Evolutionary conservation across 2,329 filamentous ascomycete genomes (phyloP), one percentile per base, ranked within the genome.

Genomic region (Fusarium clavum): DNA sequence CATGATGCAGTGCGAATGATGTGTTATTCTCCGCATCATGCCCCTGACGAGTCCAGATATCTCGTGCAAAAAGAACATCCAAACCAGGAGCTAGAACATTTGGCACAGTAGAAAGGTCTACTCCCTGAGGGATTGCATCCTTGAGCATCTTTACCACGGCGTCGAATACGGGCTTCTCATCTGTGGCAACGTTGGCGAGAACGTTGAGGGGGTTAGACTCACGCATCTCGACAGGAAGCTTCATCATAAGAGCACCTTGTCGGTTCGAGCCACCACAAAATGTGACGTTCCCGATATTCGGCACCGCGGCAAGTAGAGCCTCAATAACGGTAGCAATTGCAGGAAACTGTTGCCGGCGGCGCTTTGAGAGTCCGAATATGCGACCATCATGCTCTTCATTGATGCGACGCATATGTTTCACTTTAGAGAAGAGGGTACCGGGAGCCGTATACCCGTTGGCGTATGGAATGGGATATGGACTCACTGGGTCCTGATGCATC

Each of bases 221-320:
- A 57, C 92, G 88, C 18, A 91, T 79, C 0, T 84, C 77, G 0
- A 79, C 71, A 0, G 88, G 84, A 13, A 97, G 85, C 65, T 86
- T 90, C 79, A 92, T 89, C 81, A 93, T 94, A 41, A 97, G 82
- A 45, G 90, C 90, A 1, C 94, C 94, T 79, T 97, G 94, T 43
- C 94, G 86, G 66, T 97, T 94, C 10, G 94, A 94, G 22, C 94
- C 93, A 73, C 93, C 91, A 77, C 94, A 97, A 80, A 97, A 98
- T 1, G 91, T 91, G 5, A 94, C 92, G 25, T 87, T 85, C 45
- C 88, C 88, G 71, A 97, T 91, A 45, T 85, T 85, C 6, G 92
- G 92, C 4, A 97, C 85, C 1, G 90, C 87, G 43, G 87, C 83
- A 32, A 91, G 84, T 18, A 98, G 86, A 20, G 92, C 90, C 32